Percentiles rank a stretch among this genome's conserved stretches.
phyloP scores from a whole-genome alignment of 148 eudicot genomes.

The Rhododendron ovatum region DNA sequence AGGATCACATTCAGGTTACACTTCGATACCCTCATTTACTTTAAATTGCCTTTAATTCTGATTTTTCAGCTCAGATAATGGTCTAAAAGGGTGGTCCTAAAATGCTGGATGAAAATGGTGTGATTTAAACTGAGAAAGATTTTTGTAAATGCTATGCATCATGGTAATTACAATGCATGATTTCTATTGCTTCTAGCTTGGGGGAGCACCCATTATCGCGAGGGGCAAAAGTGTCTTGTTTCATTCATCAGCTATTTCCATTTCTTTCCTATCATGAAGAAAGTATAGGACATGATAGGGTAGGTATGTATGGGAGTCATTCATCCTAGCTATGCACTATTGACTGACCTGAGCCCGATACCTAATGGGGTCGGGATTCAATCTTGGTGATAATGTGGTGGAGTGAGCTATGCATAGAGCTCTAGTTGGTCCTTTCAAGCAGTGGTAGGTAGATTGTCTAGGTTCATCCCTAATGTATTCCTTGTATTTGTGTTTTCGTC shows the following conservation, averaged over 20 bases:
- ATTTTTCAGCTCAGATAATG: conserved; percentile 7
- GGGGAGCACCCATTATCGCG: too few relatives aligned
- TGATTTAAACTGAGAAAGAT: neutral
- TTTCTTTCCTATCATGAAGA: too few relatives aligned
- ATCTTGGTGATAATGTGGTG: too few relatives aligned
- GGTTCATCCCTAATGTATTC: neutral
- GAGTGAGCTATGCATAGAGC: neutral
- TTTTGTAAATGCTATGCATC: neutral
- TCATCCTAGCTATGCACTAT: too few relatives aligned
- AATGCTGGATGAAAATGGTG: neutral
- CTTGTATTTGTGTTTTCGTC: neutral
- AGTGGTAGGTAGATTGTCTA: neutral
- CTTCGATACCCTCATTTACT: neutral
- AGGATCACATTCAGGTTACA: conserved; percentile 87
- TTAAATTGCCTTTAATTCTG: neutral
- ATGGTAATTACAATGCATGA: conserved; percentile 1
- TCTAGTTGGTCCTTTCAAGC: neutral
- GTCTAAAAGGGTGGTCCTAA: neutral
- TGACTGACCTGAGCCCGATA: too few relatives aligned
- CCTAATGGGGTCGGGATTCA: too few relatives aligned
- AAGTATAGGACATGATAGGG: too few relatives aligned
- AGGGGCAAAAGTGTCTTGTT: too few relatives aligned
- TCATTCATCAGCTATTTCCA: too few relatives aligned
- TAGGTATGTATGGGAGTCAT: too few relatives aligned
- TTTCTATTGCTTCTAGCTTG: neutral